Base-by-base conservation (phyloP, 2,329 filamentous ascomycete genomes). In the Fusarium miscanthi region DNA sequence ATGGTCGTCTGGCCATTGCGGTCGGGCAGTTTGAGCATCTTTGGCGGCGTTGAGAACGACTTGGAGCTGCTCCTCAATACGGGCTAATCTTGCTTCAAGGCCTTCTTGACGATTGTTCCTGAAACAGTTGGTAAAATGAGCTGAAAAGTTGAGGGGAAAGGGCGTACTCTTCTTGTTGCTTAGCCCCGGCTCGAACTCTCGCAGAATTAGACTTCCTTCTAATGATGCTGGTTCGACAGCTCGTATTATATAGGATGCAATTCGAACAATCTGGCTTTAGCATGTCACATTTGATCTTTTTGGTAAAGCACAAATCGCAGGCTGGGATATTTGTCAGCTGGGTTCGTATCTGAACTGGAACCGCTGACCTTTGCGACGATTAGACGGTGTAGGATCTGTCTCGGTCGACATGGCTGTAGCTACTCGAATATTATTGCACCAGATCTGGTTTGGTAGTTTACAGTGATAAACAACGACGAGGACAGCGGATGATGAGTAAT, bases 231-330 rank as follows among this genome's bases (percentile, higher is more conserved):
- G 77, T 80, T 21, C 62, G 72, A 67, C 84, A 85, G n/a, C 79
- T 74, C 7, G 83, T 77, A n/a, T 80, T 79, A 68, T 85, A 85
- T 7, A 85, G 74, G 12, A 79, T 73, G 48, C 84, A 85, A 46
- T 85, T 85, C 3, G 83, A 84, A 64, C 84, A 85, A 13, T 79
- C 73, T 1, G 84, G 84, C 66, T 83, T 84, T 10, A 83, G 53
- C 80, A 82, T 82, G 70, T 85, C 83, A 53, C 84, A 85, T 70
- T 84, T 84, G 51, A 85, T 84, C 78, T 85, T 85, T 74, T 85
- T 85, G 17, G 74, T 81, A 54, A 82, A 85, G 76, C 84, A 85
- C 42, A 84, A 77, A 69, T 85, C 83, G 63, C 83, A 84, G 1
- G 82, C 83, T 83, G 11, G 23, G 6, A 21, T 11, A 10, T 6